Evolutionary conservation across 352 stramenopile genomes (phyloP).

Genomic region (Phytophthora melonis): DNA sequence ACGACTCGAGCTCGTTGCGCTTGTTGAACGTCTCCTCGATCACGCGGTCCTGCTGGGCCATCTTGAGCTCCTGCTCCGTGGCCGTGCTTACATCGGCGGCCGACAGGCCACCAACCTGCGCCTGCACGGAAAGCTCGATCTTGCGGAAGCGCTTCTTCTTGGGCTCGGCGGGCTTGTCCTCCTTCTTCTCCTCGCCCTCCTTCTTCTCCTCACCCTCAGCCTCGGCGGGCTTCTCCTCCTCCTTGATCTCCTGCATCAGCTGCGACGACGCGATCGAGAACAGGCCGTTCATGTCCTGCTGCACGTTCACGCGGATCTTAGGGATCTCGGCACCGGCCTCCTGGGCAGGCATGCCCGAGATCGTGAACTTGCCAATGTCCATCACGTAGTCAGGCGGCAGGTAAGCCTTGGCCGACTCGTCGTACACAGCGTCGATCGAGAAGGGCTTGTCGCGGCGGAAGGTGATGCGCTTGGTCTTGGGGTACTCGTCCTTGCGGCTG

Average conservation of each 20-base stretch:
- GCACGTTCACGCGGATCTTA: conserved; percentile 97
- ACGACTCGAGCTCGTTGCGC: conserved; percentile 99
- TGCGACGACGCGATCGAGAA: conserved; percentile 96
- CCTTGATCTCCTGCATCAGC: conserved; percentile 97
- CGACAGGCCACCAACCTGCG: conserved; percentile 69
- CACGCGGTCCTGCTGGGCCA: conserved; percentile 96
- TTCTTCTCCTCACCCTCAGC: conserved; percentile 68
- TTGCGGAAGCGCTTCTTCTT: conserved; percentile 97
- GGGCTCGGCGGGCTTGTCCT: conserved; percentile 80
- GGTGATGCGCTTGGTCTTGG: conserved; percentile 97
- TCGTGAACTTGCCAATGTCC: conserved; percentile 93
- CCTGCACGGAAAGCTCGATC: conserved; percentile 81
- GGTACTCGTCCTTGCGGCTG: conserved; percentile 95
- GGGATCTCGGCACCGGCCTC: conserved; percentile 82
- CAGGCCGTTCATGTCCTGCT: conserved; percentile 97
- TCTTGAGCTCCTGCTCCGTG: conserved; percentile 94
- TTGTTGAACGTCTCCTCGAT: conserved; percentile 98
- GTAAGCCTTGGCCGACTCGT: conserved; percentile 75
- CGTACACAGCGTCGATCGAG: conserved; percentile 92
- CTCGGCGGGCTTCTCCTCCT: conserved; percentile 78
- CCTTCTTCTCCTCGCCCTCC: conserved; percentile 69
- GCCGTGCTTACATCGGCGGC: conserved; percentile 63
- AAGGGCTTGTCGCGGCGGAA: conserved; percentile 95
- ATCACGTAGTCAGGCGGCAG: conserved; percentile 78
- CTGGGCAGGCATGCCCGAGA: conserved; percentile 88